phyloP scores from a whole-genome alignment of 306 rosid species.

The Casuarina glauca region DNA sequence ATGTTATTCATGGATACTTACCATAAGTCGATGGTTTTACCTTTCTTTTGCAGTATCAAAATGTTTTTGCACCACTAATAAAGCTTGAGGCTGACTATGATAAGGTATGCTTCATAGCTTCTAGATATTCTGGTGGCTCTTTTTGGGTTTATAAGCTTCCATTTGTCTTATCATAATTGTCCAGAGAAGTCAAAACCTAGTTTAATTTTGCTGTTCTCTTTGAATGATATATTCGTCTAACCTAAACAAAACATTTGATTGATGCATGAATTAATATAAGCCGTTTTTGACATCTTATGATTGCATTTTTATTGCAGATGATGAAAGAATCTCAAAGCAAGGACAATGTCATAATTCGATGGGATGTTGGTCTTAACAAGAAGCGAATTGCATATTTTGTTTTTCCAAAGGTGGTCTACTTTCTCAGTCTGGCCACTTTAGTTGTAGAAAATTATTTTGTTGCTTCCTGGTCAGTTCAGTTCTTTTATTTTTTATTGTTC shows the following conservation, averaged over 20 bases:
- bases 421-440: not conserved
- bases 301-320: conserved; percentile 60
- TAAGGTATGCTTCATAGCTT: conserved; percentile 51
- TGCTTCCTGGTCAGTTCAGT: conserved; percentile 1
- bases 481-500: conserved; percentile 6
- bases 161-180: not conserved
- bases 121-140: not conserved
- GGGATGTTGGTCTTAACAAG: conserved; percentile 99
- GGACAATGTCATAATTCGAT: conserved; percentile 89
- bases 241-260: conserved; percentile 7
- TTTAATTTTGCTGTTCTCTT: not conserved
- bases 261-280: conserved; percentile 12
- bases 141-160: not conserved
- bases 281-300: conserved; percentile 25
- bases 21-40: conserved; percentile 25
- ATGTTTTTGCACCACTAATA: conserved; percentile 98
- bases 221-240: not conserved
- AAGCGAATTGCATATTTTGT: conserved; percentile 97
- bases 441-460: not conserved
- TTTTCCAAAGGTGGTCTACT: conserved; percentile 75
- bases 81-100: conserved; percentile 99
- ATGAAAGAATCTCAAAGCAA: conserved; percentile 99
- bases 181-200: not conserved
- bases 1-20: conserved; percentile 22
- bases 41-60: conserved; percentile 77